These are phyloP conservation scores for Omphalea diandra DNA, from an alignment of 441 rosid genomes.

Conservation along the genomic window DNA sequence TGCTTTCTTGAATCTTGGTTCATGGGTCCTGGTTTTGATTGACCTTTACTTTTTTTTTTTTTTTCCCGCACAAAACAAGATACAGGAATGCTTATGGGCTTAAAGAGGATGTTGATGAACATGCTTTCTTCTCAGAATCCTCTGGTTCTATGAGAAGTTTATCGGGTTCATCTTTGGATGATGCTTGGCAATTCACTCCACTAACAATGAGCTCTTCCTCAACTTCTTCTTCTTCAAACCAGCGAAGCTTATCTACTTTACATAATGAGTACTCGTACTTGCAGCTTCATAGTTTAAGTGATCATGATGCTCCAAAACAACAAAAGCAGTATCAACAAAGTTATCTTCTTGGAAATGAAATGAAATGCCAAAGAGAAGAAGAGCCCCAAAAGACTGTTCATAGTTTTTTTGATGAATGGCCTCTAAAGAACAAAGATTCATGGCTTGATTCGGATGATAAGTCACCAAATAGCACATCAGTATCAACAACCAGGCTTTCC, in stretches of 20 bases:
- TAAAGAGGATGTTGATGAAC: constrained; percentile 65
- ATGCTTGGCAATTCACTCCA: constrained; percentile 69
- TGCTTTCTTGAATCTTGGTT: not conserved
- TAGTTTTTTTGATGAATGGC: constrained; percentile 89
- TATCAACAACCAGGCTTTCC: constrained; percentile 62
- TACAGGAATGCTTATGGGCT: constrained; percentile 50
- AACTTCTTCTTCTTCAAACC: constrained; percentile 50
- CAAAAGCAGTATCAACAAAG: constrained; percentile 36
- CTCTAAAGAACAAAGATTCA: constrained; percentile 58
- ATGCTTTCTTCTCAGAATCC: constrained; percentile 72
- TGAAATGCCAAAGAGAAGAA: constrained; percentile 38
- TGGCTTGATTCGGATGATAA: constrained; percentile 70
- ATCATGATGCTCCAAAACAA: constrained; percentile 34
- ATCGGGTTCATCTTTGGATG: constrained; percentile 60
- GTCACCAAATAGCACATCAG: constrained; percentile 48
- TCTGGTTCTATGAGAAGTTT: constrained; percentile 61
- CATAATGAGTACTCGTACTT: constrained; percentile 56
- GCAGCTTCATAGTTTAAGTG: constrained; percentile 55
- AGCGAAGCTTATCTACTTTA: constrained; percentile 43
- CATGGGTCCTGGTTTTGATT: not conserved
- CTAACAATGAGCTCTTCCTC: constrained; percentile 60
- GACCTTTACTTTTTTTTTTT: constrained; percentile 12
- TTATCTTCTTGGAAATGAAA: constrained; percentile 42
- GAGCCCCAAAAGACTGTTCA: constrained; percentile 68
- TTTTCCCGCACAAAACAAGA: constrained; percentile 37